Conservation (phyloP, 176 grass and related monocot genomes). For the Ensete ventricosum region DNA sequence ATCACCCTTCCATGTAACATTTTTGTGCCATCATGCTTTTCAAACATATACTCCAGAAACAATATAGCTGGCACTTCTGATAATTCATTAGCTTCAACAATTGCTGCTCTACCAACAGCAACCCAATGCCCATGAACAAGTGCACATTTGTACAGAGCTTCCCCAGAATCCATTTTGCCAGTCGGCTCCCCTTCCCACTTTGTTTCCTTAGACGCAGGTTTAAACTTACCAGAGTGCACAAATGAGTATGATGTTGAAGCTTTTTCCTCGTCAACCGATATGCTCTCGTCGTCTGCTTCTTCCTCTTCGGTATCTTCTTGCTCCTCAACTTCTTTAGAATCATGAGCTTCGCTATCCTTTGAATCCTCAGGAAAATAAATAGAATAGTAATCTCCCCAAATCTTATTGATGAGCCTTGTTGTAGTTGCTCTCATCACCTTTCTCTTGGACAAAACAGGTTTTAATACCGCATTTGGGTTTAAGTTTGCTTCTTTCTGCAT, state of each 20-base stretch:
- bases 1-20: conserved; percentile 80
- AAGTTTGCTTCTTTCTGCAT: conserved; percentile 41
- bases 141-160: conserved; percentile 45
- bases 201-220: conserved; percentile 25
- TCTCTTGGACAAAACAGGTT: conserved; percentile 22
- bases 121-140: conserved; percentile 46
- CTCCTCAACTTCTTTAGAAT: conserved; percentile 41
- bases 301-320: conserved; percentile 64
- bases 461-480: conserved; percentile 50
- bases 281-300: conserved; percentile 43
- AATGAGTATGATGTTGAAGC: conserved; percentile 14
- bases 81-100: conserved; percentile 54
- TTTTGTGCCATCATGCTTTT: conserved; percentile 52
- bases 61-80: conserved; percentile 40
- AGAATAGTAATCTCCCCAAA: conserved; percentile 64
- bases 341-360: conserved; percentile 29
- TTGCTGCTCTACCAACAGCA: conserved; percentile 35
- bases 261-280: conserved; percentile 22
- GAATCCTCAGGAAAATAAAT: conserved; percentile 46
- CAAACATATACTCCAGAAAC: conserved; percentile 90
- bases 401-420: conserved; percentile 53
- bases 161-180: conserved; percentile 38
- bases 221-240: conserved; percentile 20
- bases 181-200: conserved; percentile 31
- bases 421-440: conserved; percentile 77